Conservation (phyloP, 2,329 filamentous ascomycete species). For the Periconia digitata region DNA sequence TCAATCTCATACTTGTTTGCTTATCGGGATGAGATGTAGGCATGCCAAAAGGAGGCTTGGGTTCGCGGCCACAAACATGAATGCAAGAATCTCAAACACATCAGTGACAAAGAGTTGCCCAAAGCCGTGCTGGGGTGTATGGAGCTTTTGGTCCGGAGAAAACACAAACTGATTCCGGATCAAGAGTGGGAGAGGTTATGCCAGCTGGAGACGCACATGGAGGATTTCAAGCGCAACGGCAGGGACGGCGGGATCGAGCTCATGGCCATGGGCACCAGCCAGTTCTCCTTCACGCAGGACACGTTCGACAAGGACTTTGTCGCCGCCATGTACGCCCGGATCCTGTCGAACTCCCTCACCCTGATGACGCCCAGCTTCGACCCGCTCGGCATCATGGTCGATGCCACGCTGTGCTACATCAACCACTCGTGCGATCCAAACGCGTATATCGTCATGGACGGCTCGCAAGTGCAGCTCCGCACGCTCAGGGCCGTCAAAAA, state of each 20-base stretch:
- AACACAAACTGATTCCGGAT: conserved; percentile 40
- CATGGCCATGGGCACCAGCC: conserved; percentile 56
- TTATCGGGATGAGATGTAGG: conserved; percentile 37
- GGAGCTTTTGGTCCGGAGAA: conserved; percentile 53
- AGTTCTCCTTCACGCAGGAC: conserved; percentile 52
- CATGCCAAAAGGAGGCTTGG: conserved; percentile 63
- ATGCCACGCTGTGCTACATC: conserved; percentile 56
- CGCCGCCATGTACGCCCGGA: conserved; percentile 50
- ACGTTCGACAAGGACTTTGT: conserved; percentile 46
- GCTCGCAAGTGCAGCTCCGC: conserved; percentile 52
- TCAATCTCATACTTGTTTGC: not conserved
- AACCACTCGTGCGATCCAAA: conserved; percentile 68
- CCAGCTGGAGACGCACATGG: conserved; percentile 51
- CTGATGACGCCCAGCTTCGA: conserved; percentile 59
- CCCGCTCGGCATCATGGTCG: conserved; percentile 60
- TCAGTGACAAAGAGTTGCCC: conserved; percentile 51
- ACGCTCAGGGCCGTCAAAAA: conserved; percentile 55
- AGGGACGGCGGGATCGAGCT: conserved; percentile 52
- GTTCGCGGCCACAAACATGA: conserved; percentile 60
- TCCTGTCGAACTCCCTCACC: conserved; percentile 62
- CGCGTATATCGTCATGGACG: conserved; percentile 59
- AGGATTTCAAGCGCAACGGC: conserved; percentile 47
- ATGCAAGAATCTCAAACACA: conserved; percentile 55
- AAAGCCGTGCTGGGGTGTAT: conserved; percentile 59
- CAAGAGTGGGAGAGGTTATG: conserved; percentile 48